These are phyloP conservation scores for Ganoderma multipileum DNA, from an alignment of 1,284 basidiomycete genomes.

Conservation along the genomic window DNA sequence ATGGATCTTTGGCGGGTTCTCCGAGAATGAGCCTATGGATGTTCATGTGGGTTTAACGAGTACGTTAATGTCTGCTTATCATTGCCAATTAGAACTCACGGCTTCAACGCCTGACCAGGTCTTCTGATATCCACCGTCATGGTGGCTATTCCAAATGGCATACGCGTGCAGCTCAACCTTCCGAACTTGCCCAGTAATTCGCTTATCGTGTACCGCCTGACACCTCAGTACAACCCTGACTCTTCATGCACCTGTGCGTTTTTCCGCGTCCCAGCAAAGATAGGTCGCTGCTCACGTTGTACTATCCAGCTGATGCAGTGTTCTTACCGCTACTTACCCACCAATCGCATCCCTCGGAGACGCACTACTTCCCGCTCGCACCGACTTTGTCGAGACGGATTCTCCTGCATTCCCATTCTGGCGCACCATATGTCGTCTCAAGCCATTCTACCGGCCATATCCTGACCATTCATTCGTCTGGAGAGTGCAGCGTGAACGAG, in stretches of 20 bases:
- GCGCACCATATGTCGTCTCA: slow-evolving; percentile 66
- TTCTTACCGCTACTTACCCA: slow-evolving; percentile 67
- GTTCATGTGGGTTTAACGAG: slow-evolving; percentile 49
- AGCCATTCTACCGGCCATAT: slow-evolving; percentile 49
- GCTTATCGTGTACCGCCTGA: slow-evolving; percentile 68
- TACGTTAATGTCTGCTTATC: slow-evolving; percentile 42
- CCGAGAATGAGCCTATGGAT: slow-evolving; percentile 39
- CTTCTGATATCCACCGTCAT: slow-evolving; percentile 32
- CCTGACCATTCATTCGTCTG: slow-evolving; percentile 65
- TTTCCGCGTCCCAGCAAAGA: background rate
- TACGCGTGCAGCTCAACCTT: slow-evolving; percentile 36
- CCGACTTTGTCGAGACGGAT: slow-evolving; percentile 45
- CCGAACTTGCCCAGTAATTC: slow-evolving; percentile 58
- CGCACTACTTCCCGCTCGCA: slow-evolving; percentile 70
- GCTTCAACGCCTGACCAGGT: slow-evolving; percentile 17
- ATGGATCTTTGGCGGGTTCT: slow-evolving; percentile 70
- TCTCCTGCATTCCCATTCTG: slow-evolving; percentile 75
- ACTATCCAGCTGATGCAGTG: slow-evolving; percentile 46
- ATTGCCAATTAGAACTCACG: background rate
- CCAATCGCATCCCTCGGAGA: slow-evolving; percentile 63
- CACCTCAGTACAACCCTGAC: slow-evolving; percentile 31
- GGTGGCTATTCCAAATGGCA: slow-evolving; percentile 44
- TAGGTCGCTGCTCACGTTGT: background rate
- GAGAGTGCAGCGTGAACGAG: slow-evolving; percentile 52
- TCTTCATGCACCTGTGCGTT: slow-evolving; percentile 30